These are phyloP conservation scores for Colletotrichum falcatum DNA, from an alignment of 2,329 filamentous ascomycete genomes.

Conservation along the genomic window DNA sequence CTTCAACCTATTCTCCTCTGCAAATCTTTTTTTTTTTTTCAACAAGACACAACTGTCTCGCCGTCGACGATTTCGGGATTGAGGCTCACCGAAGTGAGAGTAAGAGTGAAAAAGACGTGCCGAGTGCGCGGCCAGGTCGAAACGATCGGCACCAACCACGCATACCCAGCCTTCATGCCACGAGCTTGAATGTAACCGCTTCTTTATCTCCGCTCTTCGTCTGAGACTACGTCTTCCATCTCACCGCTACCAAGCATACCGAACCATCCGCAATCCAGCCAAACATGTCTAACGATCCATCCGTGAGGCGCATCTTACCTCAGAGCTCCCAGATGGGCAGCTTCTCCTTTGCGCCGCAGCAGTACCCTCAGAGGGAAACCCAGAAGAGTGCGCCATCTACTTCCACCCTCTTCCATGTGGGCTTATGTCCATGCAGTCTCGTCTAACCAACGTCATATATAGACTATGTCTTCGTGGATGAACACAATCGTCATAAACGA, in stretches of 20 bases:
- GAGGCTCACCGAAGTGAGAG: constrained; percentile 6
- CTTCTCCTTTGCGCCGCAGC: constrained; percentile 79
- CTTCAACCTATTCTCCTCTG: constrained; percentile 26
- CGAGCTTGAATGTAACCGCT: constrained; percentile 38
- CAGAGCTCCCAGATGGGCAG: constrained; percentile 78
- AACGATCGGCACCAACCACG: constrained; percentile 27
- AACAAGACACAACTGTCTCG: constrained; percentile 19
- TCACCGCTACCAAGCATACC: constrained; percentile 31
- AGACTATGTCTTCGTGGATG: constrained; percentile 99
- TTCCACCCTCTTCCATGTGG: constrained; percentile 12
- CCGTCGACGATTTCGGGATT: constrained; percentile 10
- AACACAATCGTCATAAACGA: constrained; percentile 97
- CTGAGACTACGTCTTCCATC: constrained; percentile 38
- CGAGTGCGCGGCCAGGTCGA: constrained; percentile 29
- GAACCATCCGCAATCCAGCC: constrained; percentile 24
- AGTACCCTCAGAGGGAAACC: constrained; percentile 72
- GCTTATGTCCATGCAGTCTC: neutral
- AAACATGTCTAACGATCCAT: constrained; percentile 72
- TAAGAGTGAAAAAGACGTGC: constrained; percentile 19
- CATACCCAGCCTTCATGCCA: constrained; percentile 10
- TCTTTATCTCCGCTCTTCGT: constrained; percentile 33
- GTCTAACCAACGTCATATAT: constrained; percentile 49
- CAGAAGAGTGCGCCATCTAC: constrained; percentile 78
- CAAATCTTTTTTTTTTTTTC: constrained; percentile 13
- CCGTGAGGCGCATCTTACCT: constrained; percentile 71